phyloP scores from a whole-genome alignment of 345 rosid species.

The Corchorus capsularis region DNA sequence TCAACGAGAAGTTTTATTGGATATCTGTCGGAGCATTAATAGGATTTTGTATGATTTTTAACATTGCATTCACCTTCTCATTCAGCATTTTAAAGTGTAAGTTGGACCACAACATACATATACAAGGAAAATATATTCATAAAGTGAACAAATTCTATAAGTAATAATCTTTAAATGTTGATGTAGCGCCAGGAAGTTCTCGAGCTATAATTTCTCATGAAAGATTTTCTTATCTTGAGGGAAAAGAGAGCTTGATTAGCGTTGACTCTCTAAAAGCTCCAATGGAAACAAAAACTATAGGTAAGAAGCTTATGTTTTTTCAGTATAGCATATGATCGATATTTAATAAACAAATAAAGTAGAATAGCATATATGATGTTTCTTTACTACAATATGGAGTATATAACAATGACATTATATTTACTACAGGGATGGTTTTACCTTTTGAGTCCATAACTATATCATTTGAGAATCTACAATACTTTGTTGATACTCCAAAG shows the following conservation, averaged over 20 bases:
- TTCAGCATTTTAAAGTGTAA: constrained; percentile 36
- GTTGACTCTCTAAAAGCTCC: background rate
- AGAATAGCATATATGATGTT: no score
- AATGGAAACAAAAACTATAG: constrained; percentile 7
- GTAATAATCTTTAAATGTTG: background rate
- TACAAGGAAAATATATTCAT: background rate
- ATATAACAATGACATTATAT: no score
- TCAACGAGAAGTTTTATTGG: constrained; percentile 34
- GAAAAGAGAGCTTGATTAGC: constrained; percentile 33
- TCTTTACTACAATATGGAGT: no score
- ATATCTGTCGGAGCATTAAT: constrained; percentile 38
- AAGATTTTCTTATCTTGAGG: constrained; percentile 29
- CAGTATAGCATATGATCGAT: no score
- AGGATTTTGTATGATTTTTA: constrained; percentile 47
- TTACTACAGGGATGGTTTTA: constrained; percentile 39
- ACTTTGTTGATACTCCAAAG: constrained; percentile 56
- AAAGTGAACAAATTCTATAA: no score
- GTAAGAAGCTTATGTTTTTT: no score
- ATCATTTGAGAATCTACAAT: constrained; percentile 56
- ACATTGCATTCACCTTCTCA: constrained; percentile 37
- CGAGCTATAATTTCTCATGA: constrained; percentile 27
- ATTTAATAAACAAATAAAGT: no score
- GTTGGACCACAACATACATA: background rate
- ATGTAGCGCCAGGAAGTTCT: constrained; percentile 37
- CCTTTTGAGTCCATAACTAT: constrained; percentile 61